Evolutionary conservation across 2,329 filamentous ascomycete species (phyloP), one percentile per base, ranked within the genome.

Genomic region (Zasmidium angulare): DNA sequence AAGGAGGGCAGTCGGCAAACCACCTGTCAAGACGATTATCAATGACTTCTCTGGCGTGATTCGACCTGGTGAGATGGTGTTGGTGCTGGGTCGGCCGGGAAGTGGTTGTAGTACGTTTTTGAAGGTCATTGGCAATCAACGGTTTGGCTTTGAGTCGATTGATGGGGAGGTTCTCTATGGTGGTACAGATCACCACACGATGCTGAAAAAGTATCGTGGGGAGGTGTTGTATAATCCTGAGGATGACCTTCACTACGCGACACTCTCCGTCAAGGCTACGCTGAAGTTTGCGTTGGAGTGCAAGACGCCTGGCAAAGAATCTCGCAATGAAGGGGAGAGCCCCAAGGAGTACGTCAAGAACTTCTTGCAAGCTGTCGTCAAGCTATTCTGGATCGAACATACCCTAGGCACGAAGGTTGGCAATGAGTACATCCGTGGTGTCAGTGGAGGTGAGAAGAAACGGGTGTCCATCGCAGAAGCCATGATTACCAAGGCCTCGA

Each of bases 201-300:
- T 95, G 89, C 85, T 89, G 75, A 84, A 84, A 12, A 80, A 84
- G 60, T 92, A 93, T 76, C 86, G 89, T 20, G 90, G 91, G 65
- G 90, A 95, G 75, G 89, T 89, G 63, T 92, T 95, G 72, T 95
- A 93, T 76, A 92, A 89, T 0, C 89, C 89, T 59, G 90, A 93
- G 73, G 87, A 90, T 36, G 91, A 95, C 71, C 87, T 89, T 3
- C 89, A 93, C 75, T 92, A 92, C 70, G 88, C 89, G 14, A 84
- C 87, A 76, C 76, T 93, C 68, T 86, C 85, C 1, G 89, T 93
- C 46, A 89, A 89, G 52, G 88, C 93, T 68, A 93, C 90, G 1
- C 80, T 93, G 50, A 87, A 85, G 55, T 93, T 93, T 63, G 90
- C 90, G n/a, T 89, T 89, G 2, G 80, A 84, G 19, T 88, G 89